These are phyloP conservation scores for Phanerochaete carnosa DNA, from an alignment of 768 basidiomycete genomes.

Conservation along the genomic window DNA sequence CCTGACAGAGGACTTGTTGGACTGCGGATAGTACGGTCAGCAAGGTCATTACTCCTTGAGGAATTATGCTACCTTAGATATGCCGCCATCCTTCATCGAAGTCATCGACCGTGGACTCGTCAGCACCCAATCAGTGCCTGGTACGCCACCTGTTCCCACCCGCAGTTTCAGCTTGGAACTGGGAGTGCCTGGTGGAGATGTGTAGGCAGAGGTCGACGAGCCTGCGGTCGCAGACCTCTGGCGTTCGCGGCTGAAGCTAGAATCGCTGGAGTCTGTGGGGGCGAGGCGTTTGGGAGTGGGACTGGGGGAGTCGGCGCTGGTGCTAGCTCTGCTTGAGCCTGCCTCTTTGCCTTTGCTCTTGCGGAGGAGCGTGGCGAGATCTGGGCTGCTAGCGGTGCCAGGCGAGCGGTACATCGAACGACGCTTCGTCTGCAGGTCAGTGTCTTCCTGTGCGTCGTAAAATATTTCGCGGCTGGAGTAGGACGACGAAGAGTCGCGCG, in stretches of 20 bases:
- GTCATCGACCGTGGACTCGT: slow-evolving; percentile 27
- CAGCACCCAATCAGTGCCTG: slow-evolving; percentile 26
- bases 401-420: slow-evolving; percentile 85
- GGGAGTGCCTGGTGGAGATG: slow-evolving; percentile 15
- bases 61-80: slow-evolving; percentile 2
- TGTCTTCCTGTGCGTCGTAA: slow-evolving; percentile 58
- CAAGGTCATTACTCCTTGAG: neutral
- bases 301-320: slow-evolving; percentile 25
- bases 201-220: slow-evolving; percentile 13
- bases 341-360: slow-evolving; percentile 59
- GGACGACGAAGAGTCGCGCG: slow-evolving; percentile 44
- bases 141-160: neutral
- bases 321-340: slow-evolving; percentile 36
- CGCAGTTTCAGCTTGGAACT: slow-evolving; percentile 18
- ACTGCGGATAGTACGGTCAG: slow-evolving; percentile 29
- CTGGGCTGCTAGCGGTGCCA: slow-evolving; percentile 89
- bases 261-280: neutral
- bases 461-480: slow-evolving; percentile 53
- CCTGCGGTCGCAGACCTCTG: slow-evolving; percentile 10
- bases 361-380: slow-evolving; percentile 81
- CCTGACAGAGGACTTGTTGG: slow-evolving; percentile 61
- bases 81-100: slow-evolving; percentile 18
- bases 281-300: slow-evolving; percentile 10
- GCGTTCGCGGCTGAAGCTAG: slow-evolving; percentile 2
- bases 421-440: slow-evolving; percentile 68